phyloP scores from a whole-genome alignment of 805 yeast species.

The Nakazawaea holstii region DNA sequence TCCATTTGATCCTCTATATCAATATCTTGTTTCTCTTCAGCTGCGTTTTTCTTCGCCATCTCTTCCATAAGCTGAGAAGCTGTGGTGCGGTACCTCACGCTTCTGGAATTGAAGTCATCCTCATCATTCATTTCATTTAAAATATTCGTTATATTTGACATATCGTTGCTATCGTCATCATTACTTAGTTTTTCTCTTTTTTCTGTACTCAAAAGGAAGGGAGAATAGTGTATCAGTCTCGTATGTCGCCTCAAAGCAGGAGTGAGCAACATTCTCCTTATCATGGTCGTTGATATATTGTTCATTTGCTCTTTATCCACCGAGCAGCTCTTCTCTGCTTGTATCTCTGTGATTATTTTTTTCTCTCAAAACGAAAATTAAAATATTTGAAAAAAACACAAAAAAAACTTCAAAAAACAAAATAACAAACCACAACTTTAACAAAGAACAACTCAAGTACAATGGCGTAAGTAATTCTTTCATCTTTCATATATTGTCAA shows the following conservation, averaged over 20 bases:
- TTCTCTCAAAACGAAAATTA: background rate
- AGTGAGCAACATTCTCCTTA: too few species aligned
- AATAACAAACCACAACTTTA: too few species aligned
- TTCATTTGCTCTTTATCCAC: too few species aligned
- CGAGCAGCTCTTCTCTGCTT: too few species aligned
- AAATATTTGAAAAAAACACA: background rate
- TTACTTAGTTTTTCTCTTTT: background rate
- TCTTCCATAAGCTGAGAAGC: conserved; percentile 8
- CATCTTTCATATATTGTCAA: too few species aligned
- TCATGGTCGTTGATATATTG: background rate
- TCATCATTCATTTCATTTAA: conserved; percentile 9
- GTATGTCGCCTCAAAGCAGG: background rate
- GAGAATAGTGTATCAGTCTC: background rate
- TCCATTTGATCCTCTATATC: background rate
- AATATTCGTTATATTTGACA: conserved; percentile 7
- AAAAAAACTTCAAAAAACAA: too few species aligned
- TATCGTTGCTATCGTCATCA: background rate
- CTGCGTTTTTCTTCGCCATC: conserved; percentile 1
- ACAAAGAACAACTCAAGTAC: background rate
- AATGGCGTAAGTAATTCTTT: conserved; percentile 14
- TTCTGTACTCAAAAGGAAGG: background rate
- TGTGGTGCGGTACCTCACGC: conserved; percentile 5
- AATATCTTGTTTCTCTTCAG: background rate
- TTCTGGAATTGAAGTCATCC: background rate
- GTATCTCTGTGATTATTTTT: too few species aligned